These are phyloP conservation scores for Medicago ruthenica DNA, from an alignment of 306 rosid species.

Conservation along the genomic window DNA sequence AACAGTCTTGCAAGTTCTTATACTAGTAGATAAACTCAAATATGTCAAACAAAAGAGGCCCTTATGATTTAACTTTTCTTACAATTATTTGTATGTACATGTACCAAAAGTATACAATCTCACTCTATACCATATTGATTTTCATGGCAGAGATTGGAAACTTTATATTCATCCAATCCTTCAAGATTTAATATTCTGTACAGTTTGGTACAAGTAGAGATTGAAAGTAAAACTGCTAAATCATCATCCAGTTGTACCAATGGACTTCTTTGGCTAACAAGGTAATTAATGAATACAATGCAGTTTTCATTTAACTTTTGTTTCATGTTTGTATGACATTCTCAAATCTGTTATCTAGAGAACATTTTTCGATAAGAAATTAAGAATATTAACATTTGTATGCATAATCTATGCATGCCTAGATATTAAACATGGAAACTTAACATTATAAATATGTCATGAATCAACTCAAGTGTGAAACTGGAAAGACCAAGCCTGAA, in stretches of 20 bases:
- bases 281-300: slow-evolving; percentile 57
- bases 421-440: neutral
- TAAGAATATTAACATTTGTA: neutral
- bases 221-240: slow-evolving; percentile 80
- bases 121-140: slow-evolving; percentile 34
- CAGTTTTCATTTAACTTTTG: slow-evolving; percentile 25
- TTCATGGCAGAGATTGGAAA: slow-evolving; percentile 81
- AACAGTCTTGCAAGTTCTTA: no score
- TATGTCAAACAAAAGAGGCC: no score
- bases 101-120: slow-evolving; percentile 25
- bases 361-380: neutral
- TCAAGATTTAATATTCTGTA: slow-evolving; percentile 66
- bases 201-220: slow-evolving; percentile 79
- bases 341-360: slow-evolving; percentile 15
- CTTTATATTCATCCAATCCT: slow-evolving; percentile 66
- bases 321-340: slow-evolving; percentile 35
- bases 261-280: slow-evolving; percentile 99
- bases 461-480: slow-evolving; percentile 1
- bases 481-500: slow-evolving; percentile 18
- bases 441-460: neutral
- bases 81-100: neutral
- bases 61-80: neutral
- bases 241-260: slow-evolving; percentile 94
- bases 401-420: neutral
- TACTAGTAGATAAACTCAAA: no score